A percentile compares a stretch with the other conserved stretches of the same genome.
These are phyloP conservation scores for Penicillium sp. DNA, from an alignment of 2,329 filamentous ascomycete genomes.

Conservation along the genomic window DNA sequence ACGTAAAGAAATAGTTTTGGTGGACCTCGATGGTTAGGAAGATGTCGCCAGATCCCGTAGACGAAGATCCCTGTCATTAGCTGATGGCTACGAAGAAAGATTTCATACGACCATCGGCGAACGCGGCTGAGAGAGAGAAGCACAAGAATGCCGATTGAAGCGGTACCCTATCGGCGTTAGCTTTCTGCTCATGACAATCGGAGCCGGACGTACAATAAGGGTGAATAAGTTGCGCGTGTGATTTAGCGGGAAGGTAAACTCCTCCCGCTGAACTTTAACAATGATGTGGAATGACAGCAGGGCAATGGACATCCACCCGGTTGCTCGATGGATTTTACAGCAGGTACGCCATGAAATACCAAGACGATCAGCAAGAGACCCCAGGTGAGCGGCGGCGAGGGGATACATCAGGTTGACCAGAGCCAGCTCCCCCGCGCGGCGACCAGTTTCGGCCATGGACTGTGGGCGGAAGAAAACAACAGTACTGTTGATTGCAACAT, in stretches of 20 bases:
- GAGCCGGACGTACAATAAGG: slow-evolving; percentile 17
- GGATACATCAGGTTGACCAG: slow-evolving; percentile 29
- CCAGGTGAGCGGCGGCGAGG: slow-evolving; percentile 22
- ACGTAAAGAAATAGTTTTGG: neutral
- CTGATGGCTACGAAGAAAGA: neutral
- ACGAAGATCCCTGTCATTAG: neutral
- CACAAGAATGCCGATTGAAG: neutral
- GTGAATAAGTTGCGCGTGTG: slow-evolving; percentile 21
- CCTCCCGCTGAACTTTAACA: slow-evolving; percentile 8
- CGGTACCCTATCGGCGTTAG: neutral
- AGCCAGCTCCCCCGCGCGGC: slow-evolving; percentile 22
- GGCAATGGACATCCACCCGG: slow-evolving; percentile 23
- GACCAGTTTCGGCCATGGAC: slow-evolving; percentile 16
- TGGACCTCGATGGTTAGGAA: neutral
- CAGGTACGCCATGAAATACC: slow-evolving; percentile 19
- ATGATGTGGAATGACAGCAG: slow-evolving; percentile 25
- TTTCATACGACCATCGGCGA: neutral
- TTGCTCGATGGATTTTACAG: slow-evolving; percentile 22
- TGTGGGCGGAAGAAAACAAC: slow-evolving; percentile 19
- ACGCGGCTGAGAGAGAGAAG: neutral
- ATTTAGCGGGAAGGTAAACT: slow-evolving; percentile 14
- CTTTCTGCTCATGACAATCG: neutral
- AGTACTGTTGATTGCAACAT: slow-evolving; percentile 21
- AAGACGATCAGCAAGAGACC: slow-evolving; percentile 22
- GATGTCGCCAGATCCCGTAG: neutral